phyloP scores from a whole-genome alignment of 768 basidiomycete genomes.

The Auriculariales sp. region DNA sequence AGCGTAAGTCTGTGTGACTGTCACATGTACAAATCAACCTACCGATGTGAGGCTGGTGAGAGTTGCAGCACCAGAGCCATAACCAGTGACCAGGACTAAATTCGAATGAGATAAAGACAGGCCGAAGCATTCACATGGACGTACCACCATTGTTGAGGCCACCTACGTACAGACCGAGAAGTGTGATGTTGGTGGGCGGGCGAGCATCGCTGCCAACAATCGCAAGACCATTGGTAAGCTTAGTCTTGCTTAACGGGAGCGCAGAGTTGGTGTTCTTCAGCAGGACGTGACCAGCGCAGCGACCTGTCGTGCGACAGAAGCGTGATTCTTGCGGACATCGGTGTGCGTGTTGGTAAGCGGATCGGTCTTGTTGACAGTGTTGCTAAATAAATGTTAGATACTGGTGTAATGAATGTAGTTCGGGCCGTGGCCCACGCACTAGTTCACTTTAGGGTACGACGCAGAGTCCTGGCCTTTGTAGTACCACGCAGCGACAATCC shows the following conservation, averaged over 20 bases:
- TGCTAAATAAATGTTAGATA: conserved; percentile 1
- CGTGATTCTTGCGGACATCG: conserved; percentile 57
- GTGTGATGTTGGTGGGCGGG: neutral
- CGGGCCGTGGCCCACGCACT: conserved; percentile 25
- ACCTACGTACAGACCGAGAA: neutral
- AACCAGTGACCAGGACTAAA: conserved; percentile 2
- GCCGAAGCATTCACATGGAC: too few species aligned
- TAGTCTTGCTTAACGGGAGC: conserved; percentile 14
- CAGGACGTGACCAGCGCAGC: conserved; percentile 42
- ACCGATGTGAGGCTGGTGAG: neutral
- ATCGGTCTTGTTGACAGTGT: neutral
- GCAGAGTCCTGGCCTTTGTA: conserved; percentile 17
- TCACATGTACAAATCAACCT: conserved; percentile 8
- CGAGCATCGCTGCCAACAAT: conserved; percentile 16
- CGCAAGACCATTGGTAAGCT: neutral
- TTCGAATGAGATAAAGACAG: too few species aligned
- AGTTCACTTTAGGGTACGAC: conserved; percentile 21
- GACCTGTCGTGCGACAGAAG: conserved; percentile 23
- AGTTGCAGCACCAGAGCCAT: neutral
- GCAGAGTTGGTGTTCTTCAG: conserved; percentile 28
- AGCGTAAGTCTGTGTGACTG: conserved; percentile 7
- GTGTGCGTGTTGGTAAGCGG: conserved; percentile 38
- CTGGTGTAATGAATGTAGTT: conserved; percentile 11
- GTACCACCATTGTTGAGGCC: conserved; percentile 1
- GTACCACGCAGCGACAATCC: conserved; percentile 14